A percentile compares a stretch with the other conserved stretches of the same genome.
Conservation (phyloP, 2,329 filamentous ascomycete species). For the Cyphellophora attinorum region DNA sequence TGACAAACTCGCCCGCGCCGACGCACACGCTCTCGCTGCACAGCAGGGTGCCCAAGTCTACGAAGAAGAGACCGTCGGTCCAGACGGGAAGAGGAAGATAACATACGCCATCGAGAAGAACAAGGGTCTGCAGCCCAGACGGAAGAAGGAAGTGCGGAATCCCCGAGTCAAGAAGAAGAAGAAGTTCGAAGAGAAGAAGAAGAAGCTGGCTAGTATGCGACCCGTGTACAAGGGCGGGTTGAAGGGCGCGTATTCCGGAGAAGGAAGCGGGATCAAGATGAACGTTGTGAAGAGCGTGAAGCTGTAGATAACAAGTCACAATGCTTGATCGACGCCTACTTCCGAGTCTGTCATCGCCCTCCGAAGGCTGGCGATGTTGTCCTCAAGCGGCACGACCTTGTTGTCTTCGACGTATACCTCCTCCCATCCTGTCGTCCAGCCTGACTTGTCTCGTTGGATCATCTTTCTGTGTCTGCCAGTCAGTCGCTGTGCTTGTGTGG, state of each 20-base stretch:
- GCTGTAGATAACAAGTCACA: no score
- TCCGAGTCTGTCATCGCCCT: no score
- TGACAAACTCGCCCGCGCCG: conserved; percentile 58
- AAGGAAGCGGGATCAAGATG: conserved; percentile 90
- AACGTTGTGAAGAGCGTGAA: conserved; percentile 88
- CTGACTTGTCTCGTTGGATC: no score
- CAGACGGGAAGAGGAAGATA: conserved; percentile 85
- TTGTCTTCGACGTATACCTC: no score
- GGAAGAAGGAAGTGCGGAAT: conserved; percentile 91
- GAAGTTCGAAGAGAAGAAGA: conserved; percentile 93
- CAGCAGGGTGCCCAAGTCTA: conserved; percentile 50
- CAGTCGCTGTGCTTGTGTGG: no score
- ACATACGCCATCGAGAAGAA: conserved; percentile 95
- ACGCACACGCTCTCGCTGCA: conserved; percentile 46
- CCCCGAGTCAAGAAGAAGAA: conserved; percentile 96
- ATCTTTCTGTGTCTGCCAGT: no score
- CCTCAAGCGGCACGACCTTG: no score
- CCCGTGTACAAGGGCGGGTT: conserved; percentile 78
- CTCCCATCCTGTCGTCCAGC: no score
- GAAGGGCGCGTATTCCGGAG: conserved; percentile 79
- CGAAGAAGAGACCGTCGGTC: conserved; percentile 59
- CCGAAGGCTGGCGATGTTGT: no score
- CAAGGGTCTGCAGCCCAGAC: conserved; percentile 79
- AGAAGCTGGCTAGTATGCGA: conserved; percentile 85
- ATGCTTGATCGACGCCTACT: no score